Evolutionary conservation across 176 grass and related monocot species (phyloP), one percentile per base, ranked within the genome.

Genomic region (Paspalum vaginatum): DNA sequence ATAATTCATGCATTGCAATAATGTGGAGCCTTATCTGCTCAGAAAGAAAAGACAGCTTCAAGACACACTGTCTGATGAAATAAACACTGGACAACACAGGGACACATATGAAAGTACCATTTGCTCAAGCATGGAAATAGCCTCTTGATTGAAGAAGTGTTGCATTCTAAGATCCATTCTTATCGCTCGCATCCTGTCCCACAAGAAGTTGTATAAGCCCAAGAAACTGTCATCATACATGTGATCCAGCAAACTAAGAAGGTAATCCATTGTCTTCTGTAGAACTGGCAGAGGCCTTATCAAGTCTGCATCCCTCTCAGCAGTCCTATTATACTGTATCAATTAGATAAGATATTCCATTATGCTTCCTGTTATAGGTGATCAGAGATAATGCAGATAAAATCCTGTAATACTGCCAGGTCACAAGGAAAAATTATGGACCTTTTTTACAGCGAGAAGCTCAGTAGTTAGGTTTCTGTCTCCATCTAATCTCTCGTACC

Each of bases 161-260:
- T 98, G 95, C 95, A 98, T 98, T 78, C 95, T 89, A 74, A 98
- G 95, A 81, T 98, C 95, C 92, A 98, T 91, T 80, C 95, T 92
- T 85, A 98, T 89, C 5, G 92, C 95, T 85, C 95, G 85, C 95
- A 98, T 98, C 82, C 95, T 89, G 65, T 98, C 95, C 95, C 95
- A 98, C 81, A 98, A 79, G 79, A 98, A 98, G 77, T 98, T 98
- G 84, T 98, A 98, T 46, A 94, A 86, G 27, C 89, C 83, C 83
- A 98, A 84, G 51, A 98, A 98, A 71, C 76, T 90, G 26, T 91
- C 86, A 75, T 85, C 88, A 54, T 98, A 98, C 20, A 86, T 65
- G 68, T 88, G 88, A 81, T 98, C 86, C 76, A 98, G 67, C 83
- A 98, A 93, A 83, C 70, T 82, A 81, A 95, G 86, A 83, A 98